phyloP scores from a whole-genome alignment of 1,284 basidiomycete species.

The Polyporus tsugae region DNA sequence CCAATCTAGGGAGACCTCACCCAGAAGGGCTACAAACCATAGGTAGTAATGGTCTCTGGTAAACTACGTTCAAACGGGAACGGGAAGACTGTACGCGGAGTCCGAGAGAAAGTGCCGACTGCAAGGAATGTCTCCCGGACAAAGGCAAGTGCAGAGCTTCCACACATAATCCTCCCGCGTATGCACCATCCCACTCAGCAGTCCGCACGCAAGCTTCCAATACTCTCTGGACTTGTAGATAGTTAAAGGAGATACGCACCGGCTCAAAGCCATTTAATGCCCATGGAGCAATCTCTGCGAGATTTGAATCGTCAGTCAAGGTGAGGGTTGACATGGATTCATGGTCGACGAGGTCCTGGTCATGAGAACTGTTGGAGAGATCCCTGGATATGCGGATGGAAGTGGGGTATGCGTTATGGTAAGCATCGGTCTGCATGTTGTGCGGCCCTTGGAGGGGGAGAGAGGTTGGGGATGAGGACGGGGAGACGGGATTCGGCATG shows the following conservation, averaged over 20 bases:
- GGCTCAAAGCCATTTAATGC: conserved; percentile 30
- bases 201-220: neutral
- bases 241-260: conserved; percentile 17
- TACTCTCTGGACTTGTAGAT: too few relatives aligned
- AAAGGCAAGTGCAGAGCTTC: neutral
- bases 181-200: neutral
- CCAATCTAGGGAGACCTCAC: neutral
- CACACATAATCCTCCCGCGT: neutral
- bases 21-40: neutral
- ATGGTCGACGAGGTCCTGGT: conserved; percentile 28
- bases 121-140: neutral
- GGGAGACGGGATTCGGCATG: conserved; percentile 30
- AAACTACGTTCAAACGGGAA: too few relatives aligned
- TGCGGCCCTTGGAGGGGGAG: conserved; percentile 29
- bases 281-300: conserved; percentile 33
- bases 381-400: conserved; percentile 31
- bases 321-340: conserved; percentile 26
- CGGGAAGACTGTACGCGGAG: neutral
- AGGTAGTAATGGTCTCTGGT: neutral
- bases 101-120: neutral
- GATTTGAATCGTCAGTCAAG: conserved; percentile 27
- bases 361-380: conserved; percentile 23
- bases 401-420: conserved; percentile 27
- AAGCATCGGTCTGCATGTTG: conserved; percentile 27
- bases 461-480: conserved; percentile 22